These are phyloP conservation scores for Septoria linicola DNA, from an alignment of 2,329 filamentous ascomycete species.

Conservation along the genomic window DNA sequence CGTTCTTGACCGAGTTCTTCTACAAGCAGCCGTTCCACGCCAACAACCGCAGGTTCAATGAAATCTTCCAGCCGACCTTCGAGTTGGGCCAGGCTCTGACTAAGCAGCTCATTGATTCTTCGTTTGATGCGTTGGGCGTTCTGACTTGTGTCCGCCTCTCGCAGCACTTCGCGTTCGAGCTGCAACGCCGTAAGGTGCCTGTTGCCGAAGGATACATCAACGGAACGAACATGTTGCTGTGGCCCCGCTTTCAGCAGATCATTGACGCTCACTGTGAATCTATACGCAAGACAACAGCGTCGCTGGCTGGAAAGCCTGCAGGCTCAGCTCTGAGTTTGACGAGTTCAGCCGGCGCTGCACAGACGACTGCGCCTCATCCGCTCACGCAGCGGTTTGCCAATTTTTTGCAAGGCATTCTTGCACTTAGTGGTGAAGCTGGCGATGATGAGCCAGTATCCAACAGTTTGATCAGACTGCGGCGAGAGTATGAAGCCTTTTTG, in stretches of 20 bases:
- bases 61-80: constrained; percentile 88
- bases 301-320: constrained; percentile 49
- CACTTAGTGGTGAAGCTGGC: constrained; percentile 81
- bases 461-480: constrained; percentile 72
- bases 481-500: constrained; percentile 81
- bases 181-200: constrained; percentile 87
- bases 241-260: constrained; percentile 90
- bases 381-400: constrained; percentile 95
- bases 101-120: constrained; percentile 71
- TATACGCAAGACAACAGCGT: constrained; percentile 60
- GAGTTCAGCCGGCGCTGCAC: constrained; percentile 55
- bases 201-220: constrained; percentile 90
- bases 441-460: constrained; percentile 90
- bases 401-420: constrained; percentile 79
- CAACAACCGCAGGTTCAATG: constrained; percentile 78
- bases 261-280: constrained; percentile 94
- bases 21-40: constrained; percentile 71
- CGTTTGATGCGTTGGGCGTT: constrained; percentile 80
- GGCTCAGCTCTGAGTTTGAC: constrained; percentile 57
- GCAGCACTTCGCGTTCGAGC: constrained; percentile 89
- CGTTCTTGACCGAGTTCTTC: constrained; percentile 89
- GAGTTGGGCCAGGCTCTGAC: constrained; percentile 76
- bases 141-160: constrained; percentile 91
- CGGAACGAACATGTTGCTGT: constrained; percentile 90
- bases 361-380: constrained; percentile 82